Conservation (phyloP, 306 rosid genomes). For the Vicia sativa region DNA sequence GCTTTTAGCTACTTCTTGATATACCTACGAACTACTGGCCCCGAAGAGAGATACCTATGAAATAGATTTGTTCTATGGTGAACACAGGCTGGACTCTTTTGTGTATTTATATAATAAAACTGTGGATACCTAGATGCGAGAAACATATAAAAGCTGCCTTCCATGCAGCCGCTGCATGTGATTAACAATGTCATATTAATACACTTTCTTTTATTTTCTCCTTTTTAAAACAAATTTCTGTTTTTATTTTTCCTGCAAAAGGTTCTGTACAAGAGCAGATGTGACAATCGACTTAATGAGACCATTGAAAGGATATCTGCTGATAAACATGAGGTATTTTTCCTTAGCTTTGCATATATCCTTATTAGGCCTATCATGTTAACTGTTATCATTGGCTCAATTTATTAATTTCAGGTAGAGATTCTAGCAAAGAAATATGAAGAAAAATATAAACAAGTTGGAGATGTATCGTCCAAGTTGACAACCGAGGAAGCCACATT, state of each 20-base stretch:
- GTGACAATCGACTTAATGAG: slow-evolving; percentile 95
- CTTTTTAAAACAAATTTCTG: slow-evolving; percentile 25
- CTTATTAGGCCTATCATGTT: slow-evolving; percentile 29
- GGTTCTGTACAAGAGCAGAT: slow-evolving; percentile 98
- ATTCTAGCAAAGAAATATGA: slow-evolving; percentile 85
- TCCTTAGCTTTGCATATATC: slow-evolving; percentile 43
- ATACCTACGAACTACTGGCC: slow-evolving; percentile 17
- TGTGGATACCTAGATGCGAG: slow-evolving; percentile 25
- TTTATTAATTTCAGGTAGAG: slow-evolving; percentile 65
- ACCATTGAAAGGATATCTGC: slow-evolving; percentile 73
- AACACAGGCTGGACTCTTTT: slow-evolving; percentile 14
- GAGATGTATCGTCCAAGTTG: slow-evolving; percentile 93
- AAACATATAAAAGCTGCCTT: slow-evolving; percentile 22
- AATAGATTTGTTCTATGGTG: slow-evolving; percentile 20
- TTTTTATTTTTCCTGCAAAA: slow-evolving; percentile 38
- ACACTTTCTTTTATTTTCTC: slow-evolving; percentile 21
- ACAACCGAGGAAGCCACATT: slow-evolving; percentile 90
- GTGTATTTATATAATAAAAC: slow-evolving; percentile 19
- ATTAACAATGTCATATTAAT: slow-evolving; percentile 19
- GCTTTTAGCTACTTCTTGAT: slow-evolving; percentile 34
- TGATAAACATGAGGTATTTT: slow-evolving; percentile 81
- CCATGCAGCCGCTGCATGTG: slow-evolving; percentile 20
- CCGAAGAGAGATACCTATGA: neutral
- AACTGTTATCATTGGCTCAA: slow-evolving; percentile 26
- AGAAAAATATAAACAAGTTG: slow-evolving; percentile 83